Evolutionary conservation across 371 early-diverging fungal species (phyloP).

Genomic region (Rhizomucor pusillus): DNA sequence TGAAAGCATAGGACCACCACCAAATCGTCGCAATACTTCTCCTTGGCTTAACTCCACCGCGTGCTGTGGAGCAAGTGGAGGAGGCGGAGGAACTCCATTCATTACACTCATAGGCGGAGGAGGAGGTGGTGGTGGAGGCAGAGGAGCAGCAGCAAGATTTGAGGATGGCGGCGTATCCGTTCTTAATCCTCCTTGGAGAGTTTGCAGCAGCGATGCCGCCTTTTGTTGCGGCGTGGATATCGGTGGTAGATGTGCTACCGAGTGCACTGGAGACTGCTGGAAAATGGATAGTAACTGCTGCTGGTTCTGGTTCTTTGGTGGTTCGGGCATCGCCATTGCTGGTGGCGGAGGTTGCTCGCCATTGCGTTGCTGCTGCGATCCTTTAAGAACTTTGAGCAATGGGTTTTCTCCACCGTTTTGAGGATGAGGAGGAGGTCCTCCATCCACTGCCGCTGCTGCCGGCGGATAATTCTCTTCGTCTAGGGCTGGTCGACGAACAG

Average conservation of each 20-base stretch:
- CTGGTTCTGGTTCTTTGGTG: no score
- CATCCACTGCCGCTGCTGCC: slow-evolving; percentile 3
- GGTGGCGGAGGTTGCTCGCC: slow-evolving; percentile 4
- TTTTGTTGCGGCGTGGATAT: slow-evolving; percentile 46
- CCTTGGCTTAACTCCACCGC: slow-evolving; percentile 23
- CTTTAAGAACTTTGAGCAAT: no score
- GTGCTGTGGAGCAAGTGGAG: slow-evolving; percentile 25
- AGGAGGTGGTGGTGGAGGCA: slow-evolving; percentile 15
- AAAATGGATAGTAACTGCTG: no score
- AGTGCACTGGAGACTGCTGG: background rate
- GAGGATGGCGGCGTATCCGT: slow-evolving; percentile 13
- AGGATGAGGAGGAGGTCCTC: no score
- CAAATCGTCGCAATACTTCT: slow-evolving; percentile 27
- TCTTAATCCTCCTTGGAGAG: slow-evolving; percentile 29
- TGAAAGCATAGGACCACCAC: slow-evolving; percentile 22
- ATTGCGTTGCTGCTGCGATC: no score
- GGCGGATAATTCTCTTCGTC: slow-evolving; percentile 6
- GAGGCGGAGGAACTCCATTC: slow-evolving; percentile 13
- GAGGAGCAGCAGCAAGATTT: slow-evolving; percentile 11
- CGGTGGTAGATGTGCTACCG: slow-evolving; percentile 9
- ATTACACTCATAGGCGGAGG: slow-evolving; percentile 17
- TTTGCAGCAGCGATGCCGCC: slow-evolving; percentile 43
- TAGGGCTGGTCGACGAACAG: slow-evolving; percentile 2
- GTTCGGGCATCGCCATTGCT: no score
- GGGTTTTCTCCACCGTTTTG: no score